Conservation (phyloP, 176 grass and related monocot genomes). For the Tillandsia fasciculata region DNA sequence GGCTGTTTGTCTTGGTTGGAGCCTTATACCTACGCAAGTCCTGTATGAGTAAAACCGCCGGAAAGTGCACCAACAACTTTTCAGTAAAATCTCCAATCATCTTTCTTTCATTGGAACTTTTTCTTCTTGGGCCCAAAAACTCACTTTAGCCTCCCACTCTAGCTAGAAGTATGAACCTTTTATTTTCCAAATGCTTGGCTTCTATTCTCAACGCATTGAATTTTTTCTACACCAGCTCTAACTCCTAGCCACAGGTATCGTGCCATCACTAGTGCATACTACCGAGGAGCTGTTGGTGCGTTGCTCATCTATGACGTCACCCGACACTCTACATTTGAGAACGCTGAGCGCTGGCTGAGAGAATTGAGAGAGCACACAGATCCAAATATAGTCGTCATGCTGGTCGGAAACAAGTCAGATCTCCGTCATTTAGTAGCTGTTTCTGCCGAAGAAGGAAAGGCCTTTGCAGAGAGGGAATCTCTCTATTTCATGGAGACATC, state of each 20-base stretch:
- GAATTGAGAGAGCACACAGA: constrained; percentile 83
- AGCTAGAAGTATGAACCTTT: too few species aligned
- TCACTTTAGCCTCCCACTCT: too few species aligned
- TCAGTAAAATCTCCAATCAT: too few species aligned
- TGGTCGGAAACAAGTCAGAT: constrained; percentile 86
- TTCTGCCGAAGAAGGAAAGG: constrained; percentile 59
- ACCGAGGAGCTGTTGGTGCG: constrained; percentile 72
- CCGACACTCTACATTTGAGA: constrained; percentile 66
- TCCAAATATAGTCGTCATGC: constrained; percentile 87
- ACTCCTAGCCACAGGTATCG: constrained; percentile 49
- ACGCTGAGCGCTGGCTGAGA: constrained; percentile 72
- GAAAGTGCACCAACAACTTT: too few species aligned
- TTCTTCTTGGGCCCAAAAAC: too few species aligned
- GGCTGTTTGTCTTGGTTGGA: too few species aligned
- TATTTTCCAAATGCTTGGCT: not conserved
- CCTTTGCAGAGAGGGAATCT: constrained; percentile 63
- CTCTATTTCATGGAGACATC: constrained; percentile 96
- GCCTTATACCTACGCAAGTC: too few species aligned
- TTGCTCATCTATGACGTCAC: constrained; percentile 84
- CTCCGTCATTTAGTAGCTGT: constrained; percentile 71
- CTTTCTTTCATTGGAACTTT: too few species aligned
- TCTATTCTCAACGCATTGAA: not conserved
- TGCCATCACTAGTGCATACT: constrained; percentile 91
- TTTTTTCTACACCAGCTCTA: not conserved
- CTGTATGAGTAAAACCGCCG: too few species aligned